Evolutionary conservation across 306 rosid genomes (phyloP), one percentile per base, ranked within the genome.

Genomic region (Rosa multiflora): DNA sequence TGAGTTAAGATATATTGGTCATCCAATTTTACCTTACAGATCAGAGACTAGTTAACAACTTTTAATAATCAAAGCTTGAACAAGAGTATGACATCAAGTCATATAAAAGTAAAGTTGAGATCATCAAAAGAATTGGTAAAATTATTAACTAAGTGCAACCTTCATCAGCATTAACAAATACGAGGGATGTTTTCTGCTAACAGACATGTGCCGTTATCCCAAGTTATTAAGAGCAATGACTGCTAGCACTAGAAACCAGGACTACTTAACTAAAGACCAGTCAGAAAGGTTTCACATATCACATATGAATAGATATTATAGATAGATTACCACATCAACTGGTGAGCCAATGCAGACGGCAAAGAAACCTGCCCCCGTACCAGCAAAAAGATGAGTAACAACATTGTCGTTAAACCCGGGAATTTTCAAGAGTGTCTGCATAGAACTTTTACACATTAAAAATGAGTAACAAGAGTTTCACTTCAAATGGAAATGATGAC

Each of bases 311-410:
- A 62, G 35, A 81, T 83, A 79, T 48, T 74, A 42, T 56, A 26
- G 68, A 62, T 62, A 29, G 4, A 12, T 90, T 92, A 94, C 99
- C 99, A 94, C 99, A 70, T 94, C 99, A 17, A 94, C 99, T 0
- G 99, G 99, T 55, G 99, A 94, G 53, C 99, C 99, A 87, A 94
- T 83, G 77, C 97, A 94, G 79, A 94, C 97, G 39, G 97, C 97
- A 17, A 92, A 83, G 78, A 94, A 92, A 58, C 99, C 99, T 2
- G 97, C 80, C 97, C 26, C 26, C 26, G 26, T 87, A 82, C 97
- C 97, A 64, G 97, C 51, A 80, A 94, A 76, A 72, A 94, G 92
- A 85, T 94, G 97, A 80, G 99, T 92, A 21, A 87, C 76, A 44
- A 94, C 88, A 69, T 91, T 92, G 82, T 94, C 97, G 0, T 91